Percentiles rank a stretch among this genome's conserved stretches.
Conservation (phyloP, 441 rosid species). For the Arabidopsis hybrid region DNA sequence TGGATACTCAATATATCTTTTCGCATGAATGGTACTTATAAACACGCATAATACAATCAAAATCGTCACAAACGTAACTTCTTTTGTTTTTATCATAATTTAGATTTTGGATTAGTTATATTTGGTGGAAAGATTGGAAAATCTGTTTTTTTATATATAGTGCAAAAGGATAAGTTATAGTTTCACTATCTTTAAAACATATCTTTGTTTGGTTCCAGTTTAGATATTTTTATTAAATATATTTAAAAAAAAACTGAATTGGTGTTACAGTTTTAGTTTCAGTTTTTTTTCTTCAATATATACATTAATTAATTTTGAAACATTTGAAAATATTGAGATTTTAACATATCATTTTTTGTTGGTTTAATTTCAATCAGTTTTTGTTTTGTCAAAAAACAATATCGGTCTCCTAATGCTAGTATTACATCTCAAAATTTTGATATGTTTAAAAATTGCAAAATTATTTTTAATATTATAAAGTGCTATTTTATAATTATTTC, state of each 20-base stretch:
- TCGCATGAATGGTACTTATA: neutral
- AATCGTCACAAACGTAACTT: neutral
- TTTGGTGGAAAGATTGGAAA: neutral
- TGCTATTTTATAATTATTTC: too few relatives aligned
- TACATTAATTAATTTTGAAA: too few relatives aligned
- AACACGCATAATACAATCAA: neutral
- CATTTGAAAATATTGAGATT: too few relatives aligned
- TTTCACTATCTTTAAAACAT: neutral
- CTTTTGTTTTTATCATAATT: conserved; percentile 15
- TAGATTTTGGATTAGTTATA: neutral
- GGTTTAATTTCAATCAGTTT: too few relatives aligned
- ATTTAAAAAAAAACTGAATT: neutral
- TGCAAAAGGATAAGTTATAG: neutral
- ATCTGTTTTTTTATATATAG: neutral
- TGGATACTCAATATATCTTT: too few relatives aligned
- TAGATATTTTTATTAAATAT: too few relatives aligned
- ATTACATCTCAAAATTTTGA: too few relatives aligned
- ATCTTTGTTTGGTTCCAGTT: neutral
- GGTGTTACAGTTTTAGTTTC: neutral
- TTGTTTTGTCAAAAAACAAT: too few relatives aligned
- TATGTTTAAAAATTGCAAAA: too few relatives aligned
- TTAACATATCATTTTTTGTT: too few relatives aligned
- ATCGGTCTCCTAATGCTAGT: too few relatives aligned
- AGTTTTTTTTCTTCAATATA: neutral
- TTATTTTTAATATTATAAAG: too few relatives aligned